These are phyloP conservation scores for Gossypium stocksii DNA, from an alignment of 345 rosid genomes.

Conservation along the genomic window DNA sequence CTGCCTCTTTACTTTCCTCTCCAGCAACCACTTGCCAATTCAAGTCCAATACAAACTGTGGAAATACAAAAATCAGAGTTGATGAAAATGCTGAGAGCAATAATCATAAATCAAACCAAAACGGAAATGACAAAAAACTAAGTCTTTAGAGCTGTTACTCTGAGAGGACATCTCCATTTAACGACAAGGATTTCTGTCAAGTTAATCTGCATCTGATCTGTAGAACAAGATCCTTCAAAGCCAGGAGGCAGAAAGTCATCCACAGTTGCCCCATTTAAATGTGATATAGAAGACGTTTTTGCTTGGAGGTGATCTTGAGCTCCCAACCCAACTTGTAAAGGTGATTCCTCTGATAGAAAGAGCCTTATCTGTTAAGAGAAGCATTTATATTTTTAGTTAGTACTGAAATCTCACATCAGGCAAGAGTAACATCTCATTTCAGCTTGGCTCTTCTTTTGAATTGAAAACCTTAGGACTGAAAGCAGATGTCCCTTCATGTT, in stretches of 20 bases:
- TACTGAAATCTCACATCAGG: not conserved
- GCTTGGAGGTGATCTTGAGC: constrained; percentile 96
- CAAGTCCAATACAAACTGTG: constrained; percentile 51
- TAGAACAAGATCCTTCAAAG: constrained; percentile 62
- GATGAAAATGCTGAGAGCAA: constrained; percentile 16
- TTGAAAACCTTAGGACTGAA: not conserved
- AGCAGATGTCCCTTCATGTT: not conserved
- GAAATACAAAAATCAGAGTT: constrained; percentile 23
- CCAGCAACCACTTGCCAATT: constrained; percentile 83
- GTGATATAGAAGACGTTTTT: constrained; percentile 51
- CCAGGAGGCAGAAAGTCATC: constrained; percentile 45
- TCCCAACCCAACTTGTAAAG: constrained; percentile 75
- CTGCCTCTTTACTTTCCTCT: constrained; percentile 78
- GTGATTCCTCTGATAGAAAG: constrained; percentile 65
- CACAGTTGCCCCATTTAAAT: constrained; percentile 34
- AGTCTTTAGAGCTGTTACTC: constrained; percentile 16
- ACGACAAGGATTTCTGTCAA: constrained; percentile 64
- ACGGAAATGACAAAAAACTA: not conserved
- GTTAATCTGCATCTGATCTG: constrained; percentile 44
- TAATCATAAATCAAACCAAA: constrained; percentile 1
- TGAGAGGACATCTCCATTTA: constrained; percentile 69
- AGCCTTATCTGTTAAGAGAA: constrained; percentile 21
- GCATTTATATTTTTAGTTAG: constrained; percentile 4
- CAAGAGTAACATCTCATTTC: not conserved
- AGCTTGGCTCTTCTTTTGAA: not conserved